phyloP scores from a whole-genome alignment of 108 stramenopile species.

The Aurantiochytrium sp. region DNA sequence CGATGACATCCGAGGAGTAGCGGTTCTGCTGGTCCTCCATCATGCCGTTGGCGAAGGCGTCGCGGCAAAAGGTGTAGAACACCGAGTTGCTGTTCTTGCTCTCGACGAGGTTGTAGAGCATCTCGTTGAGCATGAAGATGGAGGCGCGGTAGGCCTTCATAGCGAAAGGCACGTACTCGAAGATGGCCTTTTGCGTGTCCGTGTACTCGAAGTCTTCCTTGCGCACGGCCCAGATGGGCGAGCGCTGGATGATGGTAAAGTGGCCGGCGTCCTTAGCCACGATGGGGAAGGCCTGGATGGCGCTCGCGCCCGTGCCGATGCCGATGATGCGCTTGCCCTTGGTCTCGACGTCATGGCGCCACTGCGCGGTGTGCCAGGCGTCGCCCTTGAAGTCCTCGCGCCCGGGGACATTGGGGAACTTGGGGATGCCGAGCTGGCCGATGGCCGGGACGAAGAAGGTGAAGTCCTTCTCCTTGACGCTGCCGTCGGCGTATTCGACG shows the following conservation, averaged over 20 bases:
- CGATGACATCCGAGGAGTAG: background rate
- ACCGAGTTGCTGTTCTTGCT: background rate
- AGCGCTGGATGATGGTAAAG: background rate
- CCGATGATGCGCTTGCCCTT: background rate
- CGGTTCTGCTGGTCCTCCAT: background rate
- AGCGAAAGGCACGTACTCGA: background rate
- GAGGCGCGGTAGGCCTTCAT: background rate
- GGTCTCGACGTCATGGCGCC: background rate
- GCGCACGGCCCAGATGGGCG: background rate
- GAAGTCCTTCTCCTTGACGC: background rate
- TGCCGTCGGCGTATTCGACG: conserved; percentile 14
- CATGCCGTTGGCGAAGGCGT: background rate
- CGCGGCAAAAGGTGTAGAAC: background rate
- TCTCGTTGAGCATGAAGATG: background rate
- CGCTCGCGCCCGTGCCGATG: background rate
- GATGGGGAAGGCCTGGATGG: background rate
- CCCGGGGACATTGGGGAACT: background rate
- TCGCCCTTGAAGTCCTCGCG: background rate
- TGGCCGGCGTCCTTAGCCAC: background rate
- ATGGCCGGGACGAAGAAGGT: background rate
- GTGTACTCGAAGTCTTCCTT: conserved; percentile 8
- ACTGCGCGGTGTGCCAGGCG: background rate
- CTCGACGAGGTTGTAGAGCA: background rate
- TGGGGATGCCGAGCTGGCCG: conserved; percentile 16
- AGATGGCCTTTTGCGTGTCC: background rate